Base-by-base conservation (phyloP, 2,329 filamentous ascomycete species). In the Neocatenulostroma microsporum region DNA sequence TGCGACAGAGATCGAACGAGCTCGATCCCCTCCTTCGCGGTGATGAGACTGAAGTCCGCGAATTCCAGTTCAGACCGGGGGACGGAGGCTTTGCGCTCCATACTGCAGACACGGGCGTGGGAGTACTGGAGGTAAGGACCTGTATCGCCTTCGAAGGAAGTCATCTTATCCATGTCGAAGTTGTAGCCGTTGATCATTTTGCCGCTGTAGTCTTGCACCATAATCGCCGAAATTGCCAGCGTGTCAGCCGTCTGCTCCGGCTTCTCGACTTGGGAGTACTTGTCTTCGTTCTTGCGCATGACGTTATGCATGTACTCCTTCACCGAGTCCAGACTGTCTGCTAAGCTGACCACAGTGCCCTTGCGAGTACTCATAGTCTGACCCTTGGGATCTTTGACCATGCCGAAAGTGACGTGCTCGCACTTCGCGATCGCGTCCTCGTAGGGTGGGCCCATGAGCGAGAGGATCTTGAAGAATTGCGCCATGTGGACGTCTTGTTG, bases 121-220 rank as follows among this genome's bases (percentile, higher is more conserved):
- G 84, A 84, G 56, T 88, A 87, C 66, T 93, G 84, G 28, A 93
- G 73, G 60, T 88, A 88, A 10, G 84, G 83, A 5, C 85, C 85
- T 2, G 84, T 91, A 60, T 89, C 84, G 27, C 84, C 84, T 63
- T 91, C 84, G 48, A 88, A 88, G 3, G 80, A 84, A 6, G 78
- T 83, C 82, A 91, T 88, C 47, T 76, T 73, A 40, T 85, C 78
- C 70, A 87, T 79, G 64, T 88, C 80, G 63, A 89, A 88, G 39
- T 73, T 68, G 61, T 82, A 79, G 52, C 75, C 73, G 62, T 79
- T 78, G 56, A 78, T 68, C 80, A 84, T 77, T 76, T 95, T 96
- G 60, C 89, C 91, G 48, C 77, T 83, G 86, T 96, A 94, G 57
- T 96, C 91, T 64, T 96, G 89, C 14, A 94, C 86, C 87, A 96